Conservation (phyloP, 305 asterid genomes). For the Fraxinus floribunda region DNA sequence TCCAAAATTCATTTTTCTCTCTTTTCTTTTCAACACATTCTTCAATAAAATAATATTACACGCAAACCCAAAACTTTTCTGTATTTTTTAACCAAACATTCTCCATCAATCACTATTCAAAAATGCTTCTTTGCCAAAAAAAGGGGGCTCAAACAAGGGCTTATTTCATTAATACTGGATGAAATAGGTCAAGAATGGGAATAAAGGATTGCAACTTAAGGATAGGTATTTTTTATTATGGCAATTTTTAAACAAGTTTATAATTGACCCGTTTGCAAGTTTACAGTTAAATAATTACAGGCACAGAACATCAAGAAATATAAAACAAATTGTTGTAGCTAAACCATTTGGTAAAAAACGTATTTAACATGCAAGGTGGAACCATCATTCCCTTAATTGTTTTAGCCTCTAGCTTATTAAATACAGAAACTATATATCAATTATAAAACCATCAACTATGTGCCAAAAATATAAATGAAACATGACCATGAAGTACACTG, state of each 20-base stretch:
- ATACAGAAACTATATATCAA: not conserved
- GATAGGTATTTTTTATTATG: not conserved
- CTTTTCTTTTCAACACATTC: no score
- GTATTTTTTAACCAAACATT: no score
- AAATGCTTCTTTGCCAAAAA: no score
- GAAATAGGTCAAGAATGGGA: not conserved
- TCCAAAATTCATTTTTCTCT: no score
- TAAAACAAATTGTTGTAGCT: slow-evolving; percentile 4
- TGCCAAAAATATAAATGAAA: not conserved
- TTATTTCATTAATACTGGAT: not conserved
- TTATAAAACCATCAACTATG: not conserved
- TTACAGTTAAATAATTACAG: not conserved
- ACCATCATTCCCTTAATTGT: slow-evolving; percentile 2
- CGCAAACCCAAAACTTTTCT: no score
- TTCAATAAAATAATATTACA: no score
- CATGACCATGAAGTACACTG: slow-evolving; percentile 12
- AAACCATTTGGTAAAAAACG: slow-evolving; percentile 4
- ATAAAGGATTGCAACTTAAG: not conserved
- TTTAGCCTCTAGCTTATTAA: not conserved
- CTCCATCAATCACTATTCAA: no score
- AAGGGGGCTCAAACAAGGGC: no score
- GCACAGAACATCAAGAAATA: not conserved
- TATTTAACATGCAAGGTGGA: slow-evolving; percentile 1
- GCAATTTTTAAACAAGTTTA: not conserved
- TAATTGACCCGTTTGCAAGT: not conserved